A percentile compares a stretch with the other conserved stretches of the same genome.
These are phyloP conservation scores for Aplosporella prunicola DNA, from an alignment of 2,329 filamentous ascomycete genomes.

Conservation along the genomic window DNA sequence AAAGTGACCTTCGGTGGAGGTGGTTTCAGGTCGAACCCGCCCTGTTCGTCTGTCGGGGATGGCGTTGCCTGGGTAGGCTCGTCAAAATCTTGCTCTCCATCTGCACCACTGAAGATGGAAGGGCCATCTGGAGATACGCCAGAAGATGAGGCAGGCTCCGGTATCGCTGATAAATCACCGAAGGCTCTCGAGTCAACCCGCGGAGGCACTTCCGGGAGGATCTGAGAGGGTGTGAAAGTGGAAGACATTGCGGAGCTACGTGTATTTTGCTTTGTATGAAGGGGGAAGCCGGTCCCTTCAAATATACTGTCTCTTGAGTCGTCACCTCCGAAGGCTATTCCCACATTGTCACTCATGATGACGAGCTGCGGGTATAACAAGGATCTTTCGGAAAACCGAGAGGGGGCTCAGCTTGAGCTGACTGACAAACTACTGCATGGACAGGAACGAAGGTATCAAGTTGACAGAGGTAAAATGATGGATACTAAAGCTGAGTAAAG, in stretches of 20 bases:
- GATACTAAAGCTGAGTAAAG: too few species aligned
- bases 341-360: background rate
- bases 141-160: constrained; percentile 7
- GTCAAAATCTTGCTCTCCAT: background rate
- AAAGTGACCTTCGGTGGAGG: constrained; percentile 17
- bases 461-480: too few species aligned
- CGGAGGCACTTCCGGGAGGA: background rate
- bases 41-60: constrained; percentile 2
- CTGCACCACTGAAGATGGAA: constrained; percentile 5
- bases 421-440: too few species aligned
- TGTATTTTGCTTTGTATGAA: constrained; percentile 1
- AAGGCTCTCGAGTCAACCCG: constrained; percentile 2
- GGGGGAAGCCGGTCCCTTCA: background rate
- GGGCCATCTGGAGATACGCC: constrained; percentile 6
- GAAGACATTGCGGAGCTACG: constrained; percentile 7
- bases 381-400: too few species aligned
- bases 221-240: constrained; percentile 1
- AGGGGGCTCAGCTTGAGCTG: too few species aligned
- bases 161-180: too few species aligned
- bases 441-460: too few species aligned
- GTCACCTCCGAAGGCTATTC: background rate
- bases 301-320: background rate
- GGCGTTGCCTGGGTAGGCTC: constrained; percentile 3
- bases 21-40: constrained; percentile 17
- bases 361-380: too few species aligned